phyloP scores from a whole-genome alignment of 192 early-diverging fungal species.

The Backusella mclennaniae region DNA sequence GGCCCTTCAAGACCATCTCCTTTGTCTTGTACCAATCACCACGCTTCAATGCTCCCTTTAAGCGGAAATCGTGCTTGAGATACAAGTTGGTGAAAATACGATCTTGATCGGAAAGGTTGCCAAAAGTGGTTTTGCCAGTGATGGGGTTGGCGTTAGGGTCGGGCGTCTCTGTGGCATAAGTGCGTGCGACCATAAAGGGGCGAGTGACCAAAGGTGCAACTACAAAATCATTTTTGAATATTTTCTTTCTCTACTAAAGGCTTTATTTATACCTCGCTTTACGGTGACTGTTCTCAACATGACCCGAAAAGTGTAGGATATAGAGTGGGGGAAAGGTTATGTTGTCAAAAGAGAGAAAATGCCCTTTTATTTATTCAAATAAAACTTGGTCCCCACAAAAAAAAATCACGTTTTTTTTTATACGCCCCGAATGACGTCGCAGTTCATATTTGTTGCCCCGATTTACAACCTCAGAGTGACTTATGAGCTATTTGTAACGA shows the following conservation, averaged over 20 bases:
- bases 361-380: background rate
- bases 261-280: conserved; percentile 28
- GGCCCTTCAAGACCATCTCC: conserved; percentile 93
- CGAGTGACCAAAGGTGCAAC: conserved; percentile 17
- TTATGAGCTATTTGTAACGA: background rate
- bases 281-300: conserved; percentile 33
- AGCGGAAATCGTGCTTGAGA: conserved; percentile 84
- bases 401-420: background rate
- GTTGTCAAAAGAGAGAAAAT: background rate
- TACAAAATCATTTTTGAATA: background rate
- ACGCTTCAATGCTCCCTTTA: conserved; percentile 91
- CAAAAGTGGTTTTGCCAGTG: conserved; percentile 51
- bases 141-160: conserved; percentile 45
- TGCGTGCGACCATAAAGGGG: conserved; percentile 33
- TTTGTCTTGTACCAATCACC: conserved; percentile 99
- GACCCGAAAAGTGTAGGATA: conserved; percentile 7
- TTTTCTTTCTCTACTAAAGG: background rate
- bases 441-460: too few species aligned
- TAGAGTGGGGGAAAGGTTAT: conserved; percentile 17
- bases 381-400: background rate
- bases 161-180: conserved; percentile 34
- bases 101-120: conserved; percentile 83
- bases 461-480: background rate
- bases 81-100: conserved; percentile 99
- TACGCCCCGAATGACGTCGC: too few species aligned